Percentiles rank a stretch among this genome's conserved stretches.
These are phyloP conservation scores for Malassezia equina DNA, from an alignment of 1,284 basidiomycete genomes.

Conservation along the genomic window DNA sequence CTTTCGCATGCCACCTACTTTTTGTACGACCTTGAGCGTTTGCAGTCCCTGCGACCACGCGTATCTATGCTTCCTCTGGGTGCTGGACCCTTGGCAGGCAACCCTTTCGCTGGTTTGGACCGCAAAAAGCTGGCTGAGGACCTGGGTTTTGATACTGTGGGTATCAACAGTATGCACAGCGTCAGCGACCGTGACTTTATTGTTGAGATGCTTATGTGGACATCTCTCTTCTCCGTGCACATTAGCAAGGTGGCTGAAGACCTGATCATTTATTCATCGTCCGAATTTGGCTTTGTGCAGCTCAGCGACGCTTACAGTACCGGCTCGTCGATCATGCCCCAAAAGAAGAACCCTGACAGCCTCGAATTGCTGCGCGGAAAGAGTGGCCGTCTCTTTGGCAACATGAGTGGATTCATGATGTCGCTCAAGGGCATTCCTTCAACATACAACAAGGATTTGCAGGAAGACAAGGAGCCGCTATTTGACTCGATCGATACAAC, in stretches of 20 bases:
- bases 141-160: slow-evolving; percentile 43
- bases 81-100: slow-evolving; percentile 86
- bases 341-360: slow-evolving; percentile 98
- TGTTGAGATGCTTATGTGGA: slow-evolving; percentile 94
- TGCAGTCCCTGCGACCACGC: slow-evolving; percentile 61
- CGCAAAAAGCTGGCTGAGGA: slow-evolving; percentile 42
- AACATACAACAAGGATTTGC: slow-evolving; percentile 97
- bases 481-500: slow-evolving; percentile 89
- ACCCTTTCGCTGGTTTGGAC: slow-evolving; percentile 61
- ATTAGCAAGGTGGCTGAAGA: slow-evolving; percentile 91
- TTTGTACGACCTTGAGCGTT: slow-evolving; percentile 71
- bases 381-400: slow-evolving; percentile 80
- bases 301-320: slow-evolving; percentile 95
- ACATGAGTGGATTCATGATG: slow-evolving; percentile 95
- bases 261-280: slow-evolving; percentile 87
- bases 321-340: slow-evolving; percentile 98
- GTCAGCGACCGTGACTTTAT: slow-evolving; percentile 95
- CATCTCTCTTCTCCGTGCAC: slow-evolving; percentile 81
- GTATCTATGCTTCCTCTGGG: slow-evolving; percentile 88
- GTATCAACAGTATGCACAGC: slow-evolving; percentile 52
- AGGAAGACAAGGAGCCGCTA: slow-evolving; percentile 95
- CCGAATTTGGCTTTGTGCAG: slow-evolving; percentile 89
- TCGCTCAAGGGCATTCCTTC: slow-evolving; percentile 92
- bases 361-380: slow-evolving; percentile 89
- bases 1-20: slow-evolving; percentile 91